Base-by-base conservation (phyloP, 208 protist species). In the Leishmania mexicana region DNA sequence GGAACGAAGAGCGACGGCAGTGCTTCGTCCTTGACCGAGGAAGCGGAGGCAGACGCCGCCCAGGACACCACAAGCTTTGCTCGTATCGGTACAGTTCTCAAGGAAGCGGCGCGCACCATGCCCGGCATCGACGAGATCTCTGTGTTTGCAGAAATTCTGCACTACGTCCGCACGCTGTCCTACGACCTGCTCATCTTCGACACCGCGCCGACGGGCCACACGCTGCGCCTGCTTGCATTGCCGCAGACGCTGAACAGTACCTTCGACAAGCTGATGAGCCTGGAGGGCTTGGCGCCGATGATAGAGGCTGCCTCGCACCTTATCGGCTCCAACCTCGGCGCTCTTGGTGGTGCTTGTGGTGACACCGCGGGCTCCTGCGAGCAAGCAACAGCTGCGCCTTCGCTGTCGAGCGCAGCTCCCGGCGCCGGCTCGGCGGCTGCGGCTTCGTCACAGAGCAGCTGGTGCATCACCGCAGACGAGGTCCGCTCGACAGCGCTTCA, bases 121-220 rank as follows among this genome's bases (percentile, higher is more conserved):
- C 99, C 99, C 15, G 99, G 99, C 75, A 99, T 99, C 74, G 99
- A 99, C 90, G 99, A 99, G 84, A 88, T 99, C n/a, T 94, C 97
- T 77, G 98, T 97, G 83, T 99, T 99, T 87, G 88, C 92, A 38
- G 94, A 99, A 65, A 93, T 99, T 58, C 94, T 99, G 81, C 93
- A 95, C 81, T 85, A 47, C 79, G 92, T 99, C 11, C 82, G 98
- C 70, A 68, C 65, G 4, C 90, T 99, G 10, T 99, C 96, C 87
- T 99, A 96, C 90, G 93, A 98, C 78, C 78, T 97, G 21, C 95
- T 99, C 47, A 93, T 99, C 28, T 99, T 99, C 86, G 99, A 99
- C 89, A 99, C 99, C 38, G 99, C 99, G 8, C 99, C 99, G 54
- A 99, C 99, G 2, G 99, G 99, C 38, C 99, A 99, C 85, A 99